phyloP scores from a whole-genome alignment of 2,329 filamentous ascomycete genomes.

The Cryphonectria parasitica region DNA sequence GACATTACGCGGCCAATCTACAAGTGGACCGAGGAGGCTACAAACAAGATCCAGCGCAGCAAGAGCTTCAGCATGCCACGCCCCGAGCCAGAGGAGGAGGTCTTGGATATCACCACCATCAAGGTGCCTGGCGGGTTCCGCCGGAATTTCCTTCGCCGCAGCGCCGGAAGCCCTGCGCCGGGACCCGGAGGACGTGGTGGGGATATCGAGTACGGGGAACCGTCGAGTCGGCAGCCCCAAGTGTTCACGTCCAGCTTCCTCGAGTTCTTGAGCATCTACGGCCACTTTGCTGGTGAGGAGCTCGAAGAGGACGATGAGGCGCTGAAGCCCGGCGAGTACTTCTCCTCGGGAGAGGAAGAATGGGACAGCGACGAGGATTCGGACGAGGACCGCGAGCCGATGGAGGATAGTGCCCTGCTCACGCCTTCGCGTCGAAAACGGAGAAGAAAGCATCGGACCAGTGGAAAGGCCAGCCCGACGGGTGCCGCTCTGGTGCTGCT shows the following conservation, averaged over 20 bases:
- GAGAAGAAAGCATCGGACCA: constrained; percentile 74
- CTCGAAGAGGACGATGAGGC: constrained; percentile 96
- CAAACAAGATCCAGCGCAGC: constrained; percentile 72
- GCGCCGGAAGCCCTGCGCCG: constrained; percentile 64
- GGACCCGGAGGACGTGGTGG: constrained; percentile 46
- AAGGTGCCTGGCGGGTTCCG: constrained; percentile 93
- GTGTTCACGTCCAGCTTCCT: constrained; percentile 91
- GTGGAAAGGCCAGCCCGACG: constrained; percentile 76
- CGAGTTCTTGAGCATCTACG: constrained; percentile 93
- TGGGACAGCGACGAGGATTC: constrained; percentile 59
- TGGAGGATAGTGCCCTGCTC: constrained; percentile 84
- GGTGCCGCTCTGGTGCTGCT: constrained; percentile 84
- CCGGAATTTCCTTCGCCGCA: constrained; percentile 82
- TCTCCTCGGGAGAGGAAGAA: constrained; percentile 75
- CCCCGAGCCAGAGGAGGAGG: constrained; percentile 78
- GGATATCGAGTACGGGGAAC: constrained; percentile 46
- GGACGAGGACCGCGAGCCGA: constrained; percentile 75
- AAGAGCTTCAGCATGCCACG: constrained; percentile 83
- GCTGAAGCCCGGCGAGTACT: constrained; percentile 86
- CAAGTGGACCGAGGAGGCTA: constrained; percentile 92
- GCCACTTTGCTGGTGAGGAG: constrained; percentile 96
- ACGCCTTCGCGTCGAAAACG: constrained; percentile 75
- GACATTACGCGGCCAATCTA: constrained; percentile 96
- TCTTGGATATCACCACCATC: constrained; percentile 85
- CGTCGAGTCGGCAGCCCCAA: constrained; percentile 54